Evolutionary conservation across 139 green algal genomes (phyloP).

Genomic region (Prasinococcaceae sp.): DNA sequence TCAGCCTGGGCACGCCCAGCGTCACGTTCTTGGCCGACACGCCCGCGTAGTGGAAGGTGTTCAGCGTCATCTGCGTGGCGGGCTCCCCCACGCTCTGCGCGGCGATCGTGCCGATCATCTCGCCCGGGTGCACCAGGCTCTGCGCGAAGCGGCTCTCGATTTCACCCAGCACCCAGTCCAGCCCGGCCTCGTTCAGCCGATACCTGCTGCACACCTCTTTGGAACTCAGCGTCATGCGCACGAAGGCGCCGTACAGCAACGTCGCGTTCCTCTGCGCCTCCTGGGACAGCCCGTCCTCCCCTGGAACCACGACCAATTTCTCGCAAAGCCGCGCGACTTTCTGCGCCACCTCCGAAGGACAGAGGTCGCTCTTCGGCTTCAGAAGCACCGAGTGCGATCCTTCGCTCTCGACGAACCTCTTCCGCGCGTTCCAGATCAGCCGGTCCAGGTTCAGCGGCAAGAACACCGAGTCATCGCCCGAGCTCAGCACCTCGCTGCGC

Average conservation of each 20-base stretch:
- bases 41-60: slow-evolving; percentile 89
- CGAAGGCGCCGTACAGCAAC: slow-evolving; percentile 69
- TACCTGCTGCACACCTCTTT: slow-evolving; percentile 79
- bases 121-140: slow-evolving; percentile 50
- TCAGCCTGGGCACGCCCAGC: slow-evolving; percentile 90
- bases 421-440: slow-evolving; percentile 90
- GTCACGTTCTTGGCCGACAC: slow-evolving; percentile 98
- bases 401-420: slow-evolving; percentile 31
- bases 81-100: slow-evolving; percentile 95
- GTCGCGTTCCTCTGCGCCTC: slow-evolving; percentile 95
- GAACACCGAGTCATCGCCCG: slow-evolving; percentile 59
- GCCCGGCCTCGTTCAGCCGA: slow-evolving; percentile 59
- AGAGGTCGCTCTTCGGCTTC: not conserved
- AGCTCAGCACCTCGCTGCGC: slow-evolving; percentile 56
- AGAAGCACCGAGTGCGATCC: not conserved
- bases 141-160: slow-evolving; percentile 59
- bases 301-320: slow-evolving; percentile 47
- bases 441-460: slow-evolving; percentile 84
- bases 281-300: slow-evolving; percentile 54
- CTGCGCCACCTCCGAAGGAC: too few species aligned
- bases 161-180: slow-evolving; percentile 85
- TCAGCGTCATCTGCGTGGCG: slow-evolving; percentile 68
- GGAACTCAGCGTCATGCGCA: slow-evolving; percentile 65
- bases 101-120: slow-evolving; percentile 85
- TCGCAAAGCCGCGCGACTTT: not conserved